A percentile compares a stretch with the other conserved stretches of the same genome.
phyloP scores from a whole-genome alignment of 306 rosid species.

The Vigna angularis region DNA sequence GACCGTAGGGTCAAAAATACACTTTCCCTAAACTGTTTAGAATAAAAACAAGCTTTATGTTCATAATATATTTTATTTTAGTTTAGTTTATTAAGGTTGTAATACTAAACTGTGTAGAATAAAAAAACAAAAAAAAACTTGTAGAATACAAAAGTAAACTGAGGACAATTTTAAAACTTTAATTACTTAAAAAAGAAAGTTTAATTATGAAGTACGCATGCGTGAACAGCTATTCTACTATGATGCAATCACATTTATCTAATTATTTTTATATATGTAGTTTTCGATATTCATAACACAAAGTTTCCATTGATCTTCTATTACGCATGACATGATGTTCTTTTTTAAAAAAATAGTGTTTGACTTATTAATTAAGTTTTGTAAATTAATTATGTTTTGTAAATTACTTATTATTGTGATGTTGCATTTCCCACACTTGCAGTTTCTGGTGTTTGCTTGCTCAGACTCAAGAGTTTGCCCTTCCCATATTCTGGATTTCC shows the following conservation, averaged over 20 bases:
- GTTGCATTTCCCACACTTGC: slow-evolving; percentile 39
- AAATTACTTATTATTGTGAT: not conserved
- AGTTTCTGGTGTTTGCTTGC: slow-evolving; percentile 98
- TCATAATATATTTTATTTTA: too few species aligned
- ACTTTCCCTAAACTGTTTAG: not conserved
- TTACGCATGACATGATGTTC: too few species aligned
- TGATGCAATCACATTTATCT: not conserved
- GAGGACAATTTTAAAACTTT: not conserved
- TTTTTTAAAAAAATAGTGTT: too few species aligned
- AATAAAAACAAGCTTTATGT: too few species aligned
- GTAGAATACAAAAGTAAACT: not conserved
- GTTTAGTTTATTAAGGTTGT: too few species aligned
- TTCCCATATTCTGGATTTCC: slow-evolving; percentile 84
- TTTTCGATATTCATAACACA: too few species aligned
- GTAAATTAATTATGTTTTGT: too few species aligned
- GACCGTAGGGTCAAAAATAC: not conserved
- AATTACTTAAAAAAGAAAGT: not conserved
- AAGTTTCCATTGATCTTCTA: too few species aligned
- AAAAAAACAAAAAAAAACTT: too few species aligned
- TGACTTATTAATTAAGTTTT: too few species aligned
- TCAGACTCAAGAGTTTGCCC: slow-evolving; percentile 98
- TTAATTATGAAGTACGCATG: not conserved
- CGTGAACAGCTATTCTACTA: not conserved
- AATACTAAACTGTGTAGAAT: not conserved
- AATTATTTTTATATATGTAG: not conserved